Evolutionary conservation across 1,284 basidiomycete genomes (phyloP).

Genomic region (Boletellus dicymbophilus): DNA sequence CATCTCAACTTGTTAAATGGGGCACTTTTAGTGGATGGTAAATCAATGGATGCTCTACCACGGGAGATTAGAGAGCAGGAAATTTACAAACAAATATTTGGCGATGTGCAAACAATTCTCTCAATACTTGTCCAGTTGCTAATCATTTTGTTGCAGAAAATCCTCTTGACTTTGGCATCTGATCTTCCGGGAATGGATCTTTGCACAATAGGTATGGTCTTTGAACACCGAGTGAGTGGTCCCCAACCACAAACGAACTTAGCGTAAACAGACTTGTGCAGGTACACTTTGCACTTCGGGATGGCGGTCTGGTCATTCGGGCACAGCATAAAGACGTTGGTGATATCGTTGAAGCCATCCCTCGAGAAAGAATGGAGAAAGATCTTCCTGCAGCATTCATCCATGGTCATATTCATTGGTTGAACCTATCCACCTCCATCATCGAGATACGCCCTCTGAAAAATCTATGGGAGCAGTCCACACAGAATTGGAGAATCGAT

Average conservation of each 20-base stretch:
- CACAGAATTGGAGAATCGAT: slow-evolving; percentile 14
- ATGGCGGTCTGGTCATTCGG: slow-evolving; percentile 15
- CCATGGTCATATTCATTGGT: slow-evolving; percentile 39
- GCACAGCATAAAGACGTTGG: slow-evolving; percentile 25
- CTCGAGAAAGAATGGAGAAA: slow-evolving; percentile 25
- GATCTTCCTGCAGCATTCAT: slow-evolving; percentile 41
- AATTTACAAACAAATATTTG: slow-evolving; percentile 30
- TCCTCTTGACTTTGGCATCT: slow-evolving; percentile 36
- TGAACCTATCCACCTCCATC: slow-evolving; percentile 25
- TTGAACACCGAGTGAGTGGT: slow-evolving; percentile 17
- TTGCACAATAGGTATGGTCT: slow-evolving; percentile 23
- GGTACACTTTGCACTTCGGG: slow-evolving; percentile 31
- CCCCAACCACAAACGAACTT: no score
- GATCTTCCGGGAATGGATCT: slow-evolving; percentile 38
- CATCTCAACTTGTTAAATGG: slow-evolving; percentile 4
- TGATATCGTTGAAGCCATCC: slow-evolving; percentile 36
- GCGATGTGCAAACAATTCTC: slow-evolving; percentile 1
- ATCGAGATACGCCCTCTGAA: slow-evolving; percentile 39
- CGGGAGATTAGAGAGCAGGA: slow-evolving; percentile 17
- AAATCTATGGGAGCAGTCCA: slow-evolving; percentile 21
- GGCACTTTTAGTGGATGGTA: slow-evolving; percentile 27
- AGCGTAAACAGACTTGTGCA: background rate
- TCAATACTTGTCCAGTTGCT: background rate
- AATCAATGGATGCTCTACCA: slow-evolving; percentile 40
- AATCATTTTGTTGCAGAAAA: slow-evolving; percentile 25